A percentile compares a stretch with the other conserved stretches of the same genome.
These are phyloP conservation scores for Mycena rebaudengoi DNA, from an alignment of 768 basidiomycete genomes.

Conservation along the genomic window DNA sequence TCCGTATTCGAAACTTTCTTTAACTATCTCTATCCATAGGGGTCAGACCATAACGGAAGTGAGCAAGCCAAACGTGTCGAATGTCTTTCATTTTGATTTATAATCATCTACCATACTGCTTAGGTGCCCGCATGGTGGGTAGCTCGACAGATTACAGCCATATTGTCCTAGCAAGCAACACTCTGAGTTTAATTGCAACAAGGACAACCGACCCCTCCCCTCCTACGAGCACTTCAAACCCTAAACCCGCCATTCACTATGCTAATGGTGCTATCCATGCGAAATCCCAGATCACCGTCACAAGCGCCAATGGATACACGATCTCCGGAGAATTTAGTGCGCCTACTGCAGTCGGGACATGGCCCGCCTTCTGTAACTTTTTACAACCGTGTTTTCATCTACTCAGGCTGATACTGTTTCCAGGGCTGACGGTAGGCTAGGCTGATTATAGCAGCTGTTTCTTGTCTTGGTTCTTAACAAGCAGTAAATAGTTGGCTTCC, in stretches of 20 bases:
- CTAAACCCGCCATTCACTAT: conserved; percentile 52
- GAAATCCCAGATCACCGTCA: conserved; percentile 50
- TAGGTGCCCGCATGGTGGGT: conserved; percentile 52
- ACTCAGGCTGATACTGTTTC: background rate
- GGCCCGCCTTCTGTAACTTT: conserved; percentile 53
- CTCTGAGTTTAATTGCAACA: conserved; percentile 49
- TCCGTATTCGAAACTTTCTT: conserved; percentile 46
- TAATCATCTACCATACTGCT: background rate
- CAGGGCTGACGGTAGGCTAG: conserved; percentile 44
- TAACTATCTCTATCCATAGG: conserved; percentile 52
- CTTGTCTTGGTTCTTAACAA: conserved; percentile 21
- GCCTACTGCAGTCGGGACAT: conserved; percentile 48
- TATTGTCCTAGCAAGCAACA: conserved; percentile 44
- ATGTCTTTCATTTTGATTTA: background rate
- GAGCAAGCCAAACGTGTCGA: too few species aligned
- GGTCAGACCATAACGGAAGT: too few species aligned
- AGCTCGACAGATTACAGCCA: conserved; percentile 48
- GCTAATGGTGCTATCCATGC: conserved; percentile 51
- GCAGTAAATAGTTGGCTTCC: conserved; percentile 52
- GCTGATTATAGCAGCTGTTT: too few species aligned
- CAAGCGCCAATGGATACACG: conserved; percentile 41
- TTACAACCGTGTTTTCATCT: background rate
- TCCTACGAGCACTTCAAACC: conserved; percentile 48
- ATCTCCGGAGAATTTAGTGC: conserved; percentile 52
- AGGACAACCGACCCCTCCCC: conserved; percentile 46